These are phyloP conservation scores for Rhodotorula glutinis DNA, from an alignment of 1,284 basidiomycete genomes.

Conservation along the genomic window DNA sequence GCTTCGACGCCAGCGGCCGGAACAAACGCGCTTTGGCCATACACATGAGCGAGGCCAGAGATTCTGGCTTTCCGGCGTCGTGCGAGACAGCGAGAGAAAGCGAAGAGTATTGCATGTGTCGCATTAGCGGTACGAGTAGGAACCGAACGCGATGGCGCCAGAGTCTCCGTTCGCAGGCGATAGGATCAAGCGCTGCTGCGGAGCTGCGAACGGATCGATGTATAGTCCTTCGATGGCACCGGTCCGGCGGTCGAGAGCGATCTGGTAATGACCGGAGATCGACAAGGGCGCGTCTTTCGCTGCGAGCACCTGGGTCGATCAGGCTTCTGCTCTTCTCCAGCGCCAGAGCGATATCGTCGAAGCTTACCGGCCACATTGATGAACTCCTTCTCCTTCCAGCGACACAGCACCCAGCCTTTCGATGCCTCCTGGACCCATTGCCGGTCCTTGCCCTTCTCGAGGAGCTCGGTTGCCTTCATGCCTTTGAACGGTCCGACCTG, in stretches of 20 bases:
- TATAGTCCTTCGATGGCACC: constrained; percentile 37
- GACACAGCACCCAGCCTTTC: constrained; percentile 33
- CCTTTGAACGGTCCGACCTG: constrained; percentile 36
- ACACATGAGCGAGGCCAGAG: too few species aligned
- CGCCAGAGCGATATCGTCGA: too few species aligned
- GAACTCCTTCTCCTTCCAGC: constrained; percentile 37
- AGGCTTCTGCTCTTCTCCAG: not conserved
- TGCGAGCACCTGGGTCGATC: not conserved
- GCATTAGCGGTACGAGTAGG: not conserved
- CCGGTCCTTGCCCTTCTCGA: not conserved
- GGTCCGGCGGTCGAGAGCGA: constrained; percentile 25
- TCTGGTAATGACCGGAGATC: constrained; percentile 34
- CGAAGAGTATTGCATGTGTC: too few species aligned
- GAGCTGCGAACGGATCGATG: constrained; percentile 29
- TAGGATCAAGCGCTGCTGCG: constrained; percentile 31
- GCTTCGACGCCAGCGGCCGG: too few species aligned
- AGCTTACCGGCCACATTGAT: constrained; percentile 29
- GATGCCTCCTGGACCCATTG: constrained; percentile 26
- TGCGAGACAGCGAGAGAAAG: too few species aligned
- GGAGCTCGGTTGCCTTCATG: constrained; percentile 21
- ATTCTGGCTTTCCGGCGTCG: too few species aligned
- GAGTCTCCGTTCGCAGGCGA: constrained; percentile 3
- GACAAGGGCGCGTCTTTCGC: constrained; percentile 25
- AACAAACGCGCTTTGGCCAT: too few species aligned
- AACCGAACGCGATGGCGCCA: constrained; percentile 5